Evolutionary conservation across 805 yeast species (phyloP).

Genomic region (Cyberlindnera euphorbiiphila): DNA sequence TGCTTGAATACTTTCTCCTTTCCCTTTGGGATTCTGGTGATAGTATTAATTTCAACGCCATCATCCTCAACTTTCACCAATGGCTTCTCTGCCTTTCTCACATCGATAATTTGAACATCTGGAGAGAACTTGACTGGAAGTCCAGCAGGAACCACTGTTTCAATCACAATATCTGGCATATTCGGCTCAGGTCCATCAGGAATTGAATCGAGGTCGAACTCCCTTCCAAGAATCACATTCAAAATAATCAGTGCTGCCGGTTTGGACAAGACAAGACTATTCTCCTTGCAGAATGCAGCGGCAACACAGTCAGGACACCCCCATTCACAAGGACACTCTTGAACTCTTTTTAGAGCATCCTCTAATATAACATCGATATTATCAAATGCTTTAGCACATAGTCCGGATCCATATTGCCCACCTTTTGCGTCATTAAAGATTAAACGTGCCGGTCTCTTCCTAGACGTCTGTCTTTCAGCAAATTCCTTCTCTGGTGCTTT

Average conservation of each 20-base stretch:
- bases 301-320: conserved; percentile 82
- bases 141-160: conserved; percentile 58
- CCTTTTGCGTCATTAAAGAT: conserved; percentile 83
- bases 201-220: conserved; percentile 42
- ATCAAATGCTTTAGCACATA: conserved; percentile 76
- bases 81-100: conserved; percentile 25
- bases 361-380: conserved; percentile 63
- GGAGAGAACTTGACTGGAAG: conserved; percentile 56
- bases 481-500: conserved; percentile 97
- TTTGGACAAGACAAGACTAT: conserved; percentile 78
- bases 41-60: conserved; percentile 1
- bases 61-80: conserved; percentile 16
- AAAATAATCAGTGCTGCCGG: conserved; percentile 75
- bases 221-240: conserved; percentile 54
- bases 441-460: conserved; percentile 84
- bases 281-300: conserved; percentile 75
- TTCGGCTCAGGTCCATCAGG: conserved; percentile 73
- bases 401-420: conserved; percentile 75
- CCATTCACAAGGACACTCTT: conserved; percentile 66
- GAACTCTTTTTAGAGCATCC: conserved; percentile 55
- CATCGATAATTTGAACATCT: conserved; percentile 54
- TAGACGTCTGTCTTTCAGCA: conserved; percentile 62
- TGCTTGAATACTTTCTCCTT: neutral
- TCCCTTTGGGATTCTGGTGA: neutral
- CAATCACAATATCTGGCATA: conserved; percentile 65